Evolutionary conservation across 2,329 filamentous ascomycete genomes (phyloP), one percentile per base, ranked within the genome.

Genomic region (Colletotrichum echinochloae): DNA sequence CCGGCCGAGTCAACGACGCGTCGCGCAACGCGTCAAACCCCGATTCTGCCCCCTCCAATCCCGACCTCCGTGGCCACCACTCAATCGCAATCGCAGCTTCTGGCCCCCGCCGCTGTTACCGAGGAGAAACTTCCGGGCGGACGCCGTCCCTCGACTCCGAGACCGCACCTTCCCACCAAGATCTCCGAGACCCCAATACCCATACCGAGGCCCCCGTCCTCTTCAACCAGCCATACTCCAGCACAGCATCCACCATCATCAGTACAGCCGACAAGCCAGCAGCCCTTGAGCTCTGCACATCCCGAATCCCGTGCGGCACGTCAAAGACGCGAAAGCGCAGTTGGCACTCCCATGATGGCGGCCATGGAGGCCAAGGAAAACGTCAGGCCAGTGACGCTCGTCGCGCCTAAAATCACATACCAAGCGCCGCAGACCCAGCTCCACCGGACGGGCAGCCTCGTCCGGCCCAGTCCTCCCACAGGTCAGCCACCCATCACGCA

Each of bases 341-440:
- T 26, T 18, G 71, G 71, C 48, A 44, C 55, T 8, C 51, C 59
- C 14, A 51, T 65, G 62, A 65, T 60, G 41, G 63, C 62, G n/a
- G 44, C 48, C 33, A 72, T 65, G 14, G 73, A 74, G 26, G 64
- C 72, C 18, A 76, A 76, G 51, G 75, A 76, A 20, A 74, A 74
- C 54, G 64, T 76, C 30, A 79, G 79, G 5, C 77, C 77, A 9
- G 78, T 81, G 20, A 77, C 80, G 68, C 74, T 82, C 20, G 79
- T 82, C 70, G 79, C 80, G 18, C 81, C 81, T n/a, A 80, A 83
- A 66, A 81, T 81, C 61, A 80, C 79, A 39, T 82, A 83, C 66
- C 81, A 83, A 63, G 78, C 79, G 2, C 78, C 81, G 20, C 81
- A 82, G 26, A 67, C 75, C n/a, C 74, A 77, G 37, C 39, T 60